Percentiles rank a stretch among this genome's conserved stretches.
These are phyloP conservation scores for Pueraria montana DNA, from an alignment of 306 rosid genomes.

Conservation along the genomic window DNA sequence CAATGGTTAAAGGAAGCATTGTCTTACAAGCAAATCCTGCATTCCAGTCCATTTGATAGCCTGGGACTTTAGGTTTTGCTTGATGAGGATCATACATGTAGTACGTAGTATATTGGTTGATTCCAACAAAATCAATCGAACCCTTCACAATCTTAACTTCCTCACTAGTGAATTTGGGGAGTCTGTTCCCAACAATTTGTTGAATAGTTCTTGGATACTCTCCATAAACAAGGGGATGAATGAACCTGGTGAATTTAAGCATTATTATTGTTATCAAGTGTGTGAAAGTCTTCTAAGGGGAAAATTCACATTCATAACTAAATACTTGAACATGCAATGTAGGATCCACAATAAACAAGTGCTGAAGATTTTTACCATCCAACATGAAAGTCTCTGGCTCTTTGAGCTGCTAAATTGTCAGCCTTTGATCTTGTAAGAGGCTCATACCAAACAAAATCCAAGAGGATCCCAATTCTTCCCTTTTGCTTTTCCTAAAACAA, in stretches of 20 bases:
- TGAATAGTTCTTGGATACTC: slow-evolving; percentile 92
- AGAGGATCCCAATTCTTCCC: slow-evolving; percentile 83
- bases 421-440: slow-evolving; percentile 91
- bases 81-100: slow-evolving; percentile 71
- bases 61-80: slow-evolving; percentile 62
- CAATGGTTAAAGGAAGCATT: slow-evolving; percentile 20
- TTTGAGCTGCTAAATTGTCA: slow-evolving; percentile 88
- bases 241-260: slow-evolving; percentile 66
- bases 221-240: slow-evolving; percentile 90
- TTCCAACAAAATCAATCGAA: slow-evolving; percentile 80
- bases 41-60: slow-evolving; percentile 91
- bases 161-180: slow-evolving; percentile 84
- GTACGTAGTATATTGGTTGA: slow-evolving; percentile 85
- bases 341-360: neutral
- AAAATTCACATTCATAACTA: neutral
- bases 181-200: slow-evolving; percentile 77
- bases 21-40: slow-evolving; percentile 86
- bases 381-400: slow-evolving; percentile 93
- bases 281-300: neutral
- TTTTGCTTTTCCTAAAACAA: slow-evolving; percentile 73
- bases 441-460: slow-evolving; percentile 95
- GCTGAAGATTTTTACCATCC: slow-evolving; percentile 76
- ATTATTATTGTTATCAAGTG: neutral
- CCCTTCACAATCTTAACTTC: slow-evolving; percentile 89
- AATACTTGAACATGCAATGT: neutral